Conservation (phyloP, 345 rosid species). For the Eucalyptus sp. region DNA sequence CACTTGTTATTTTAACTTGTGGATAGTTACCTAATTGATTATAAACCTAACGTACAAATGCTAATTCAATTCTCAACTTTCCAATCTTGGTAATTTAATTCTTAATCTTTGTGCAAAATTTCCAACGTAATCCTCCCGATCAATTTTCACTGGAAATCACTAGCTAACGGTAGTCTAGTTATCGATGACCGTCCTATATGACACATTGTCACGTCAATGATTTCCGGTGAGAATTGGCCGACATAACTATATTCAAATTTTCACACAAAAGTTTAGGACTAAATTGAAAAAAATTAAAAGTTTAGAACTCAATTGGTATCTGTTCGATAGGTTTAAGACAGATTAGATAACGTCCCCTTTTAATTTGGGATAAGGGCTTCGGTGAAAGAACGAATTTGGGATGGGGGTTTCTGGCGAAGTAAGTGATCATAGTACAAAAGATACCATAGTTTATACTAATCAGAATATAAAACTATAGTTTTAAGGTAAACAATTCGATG, state of each 20-base stretch:
- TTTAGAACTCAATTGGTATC: fast-evolving
- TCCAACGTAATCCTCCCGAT: not conserved
- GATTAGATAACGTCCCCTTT: not conserved
- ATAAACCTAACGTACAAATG: not conserved
- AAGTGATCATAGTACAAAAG: not conserved
- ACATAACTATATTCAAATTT: not conserved
- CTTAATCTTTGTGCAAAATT: not conserved
- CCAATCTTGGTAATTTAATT: not conserved
- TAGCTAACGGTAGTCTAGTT: fast-evolving
- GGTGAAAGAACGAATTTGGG: not conserved
- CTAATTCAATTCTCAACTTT: too few species aligned
- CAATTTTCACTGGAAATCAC: fast-evolving
- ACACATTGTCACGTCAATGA: fast-evolving
- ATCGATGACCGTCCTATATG: fast-evolving
- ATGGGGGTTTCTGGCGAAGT: not conserved
- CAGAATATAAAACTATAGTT: not conserved
- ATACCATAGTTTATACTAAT: not conserved
- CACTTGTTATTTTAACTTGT: not conserved
- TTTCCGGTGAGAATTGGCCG: fast-evolving
- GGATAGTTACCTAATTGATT: not conserved
- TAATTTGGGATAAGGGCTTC: not conserved
- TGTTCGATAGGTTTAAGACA: not conserved
- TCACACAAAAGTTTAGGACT: fast-evolving
- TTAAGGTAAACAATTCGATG: not conserved
- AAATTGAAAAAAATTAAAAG: not conserved